Base-by-base conservation (phyloP, 306 rosid species). In the Castanea mollissima region DNA sequence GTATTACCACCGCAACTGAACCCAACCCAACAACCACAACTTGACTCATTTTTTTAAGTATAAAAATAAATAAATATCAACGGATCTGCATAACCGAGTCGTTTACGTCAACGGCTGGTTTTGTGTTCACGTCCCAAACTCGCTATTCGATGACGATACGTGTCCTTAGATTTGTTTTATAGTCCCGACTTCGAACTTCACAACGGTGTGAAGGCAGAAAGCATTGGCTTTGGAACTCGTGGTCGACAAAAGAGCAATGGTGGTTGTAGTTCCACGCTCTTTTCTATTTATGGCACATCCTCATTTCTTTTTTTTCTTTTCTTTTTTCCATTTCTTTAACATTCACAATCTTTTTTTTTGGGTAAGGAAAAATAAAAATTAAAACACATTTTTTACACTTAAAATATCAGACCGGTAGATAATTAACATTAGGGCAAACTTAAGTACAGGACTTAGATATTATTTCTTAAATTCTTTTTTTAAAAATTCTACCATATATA, bases 1-100 rank as follows among this genome's bases (percentile, higher is more conserved):
- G 55, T 80, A 38, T 82, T 80, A 18, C 74, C 90, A 81, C 89
- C 91, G 54, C 19, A 86, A 5, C 31, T 20, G 11, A 55, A 7
- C 16, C 12, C 46, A 41, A 2, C 46, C 11, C 46, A 38, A 79
- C 87, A 89, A 70, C 19, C 86, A 6, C 31, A 11, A 49, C 54
- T 49, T 12, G 54, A 2, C 16, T 49, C 14, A 49, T 12, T 49
- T 12, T 49, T 12, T 41, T 7, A 2, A 41, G 46, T 41, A 41
- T 41, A 41, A 41, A 41, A 41, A 41, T 41, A 41, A 41, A 41
- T 10, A 46, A 75, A 86, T 83, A 85, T 78, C 79, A 58, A 65
- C 16, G 78, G 77, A 67, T 86, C 82, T 79, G 78, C 57, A 63
- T 64, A 54, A 73, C 55, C 58, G 63, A 72, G 76, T 74, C 34